phyloP scores from a whole-genome alignment of 2,329 filamentous ascomycete species.

The Aspergillus sp. region DNA sequence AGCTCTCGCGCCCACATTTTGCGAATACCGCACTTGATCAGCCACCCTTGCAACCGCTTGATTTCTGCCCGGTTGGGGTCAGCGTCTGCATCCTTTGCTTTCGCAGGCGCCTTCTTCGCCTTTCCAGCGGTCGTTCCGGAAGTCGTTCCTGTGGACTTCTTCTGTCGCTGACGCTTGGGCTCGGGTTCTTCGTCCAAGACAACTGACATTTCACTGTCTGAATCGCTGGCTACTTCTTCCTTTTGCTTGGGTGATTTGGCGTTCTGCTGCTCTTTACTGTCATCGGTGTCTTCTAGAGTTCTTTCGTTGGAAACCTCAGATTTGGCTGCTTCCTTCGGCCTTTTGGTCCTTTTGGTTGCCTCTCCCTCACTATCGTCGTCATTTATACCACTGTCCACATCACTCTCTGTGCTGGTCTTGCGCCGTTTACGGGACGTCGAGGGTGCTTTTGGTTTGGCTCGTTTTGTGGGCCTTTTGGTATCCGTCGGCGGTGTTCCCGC shows the following conservation, averaged over 20 bases:
- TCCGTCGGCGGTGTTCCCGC: slow-evolving; percentile 18
- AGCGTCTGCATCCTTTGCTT: slow-evolving; percentile 47
- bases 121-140: slow-evolving; percentile 20
- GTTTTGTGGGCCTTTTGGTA: slow-evolving; percentile 27
- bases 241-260: slow-evolving; percentile 21
- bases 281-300: slow-evolving; percentile 14
- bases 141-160: slow-evolving; percentile 29
- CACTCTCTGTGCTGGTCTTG: slow-evolving; percentile 29
- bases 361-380: slow-evolving; percentile 26
- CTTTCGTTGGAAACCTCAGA: slow-evolving; percentile 10
- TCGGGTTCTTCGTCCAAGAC: slow-evolving; percentile 73
- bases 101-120: slow-evolving; percentile 31
- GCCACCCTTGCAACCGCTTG: slow-evolving; percentile 81
- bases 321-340: slow-evolving; percentile 3
- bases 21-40: slow-evolving; percentile 86
- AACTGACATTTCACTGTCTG: slow-evolving; percentile 68
- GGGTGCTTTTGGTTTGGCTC: slow-evolving; percentile 22
- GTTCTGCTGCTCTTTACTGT: slow-evolving; percentile 13
- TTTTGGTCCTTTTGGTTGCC: slow-evolving; percentile 13
- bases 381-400: slow-evolving; percentile 10
- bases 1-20: slow-evolving; percentile 91
- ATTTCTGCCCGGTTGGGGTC: slow-evolving; percentile 74
- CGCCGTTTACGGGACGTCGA: slow-evolving; percentile 34
- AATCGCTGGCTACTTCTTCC: slow-evolving; percentile 46
- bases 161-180: slow-evolving; percentile 54